Evolutionary conservation across 345 rosid genomes (phyloP).

Genomic region (Arabis hirsuta): DNA sequence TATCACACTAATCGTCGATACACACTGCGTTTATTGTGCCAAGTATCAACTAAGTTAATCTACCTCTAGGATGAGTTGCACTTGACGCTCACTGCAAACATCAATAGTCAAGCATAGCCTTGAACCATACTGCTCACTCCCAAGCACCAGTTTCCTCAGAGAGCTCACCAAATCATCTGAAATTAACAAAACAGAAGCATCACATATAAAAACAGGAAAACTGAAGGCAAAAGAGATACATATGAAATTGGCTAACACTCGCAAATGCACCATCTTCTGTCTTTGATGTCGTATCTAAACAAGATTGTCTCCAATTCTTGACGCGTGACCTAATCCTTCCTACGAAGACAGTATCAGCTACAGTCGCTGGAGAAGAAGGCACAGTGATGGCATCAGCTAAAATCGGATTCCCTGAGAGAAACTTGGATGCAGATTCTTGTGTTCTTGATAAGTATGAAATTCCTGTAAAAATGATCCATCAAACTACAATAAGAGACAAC

Average conservation of each 20-base stretch:
- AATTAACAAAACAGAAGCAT: conserved; percentile 21
- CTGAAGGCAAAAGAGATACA: conserved; percentile 1
- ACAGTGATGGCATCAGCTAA: conserved; percentile 37
- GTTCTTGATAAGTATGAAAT: conserved; percentile 83
- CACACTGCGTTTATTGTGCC: not conserved
- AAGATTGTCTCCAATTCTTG: conserved; percentile 69
- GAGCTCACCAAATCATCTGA: conserved; percentile 65
- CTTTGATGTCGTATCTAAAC: conserved; percentile 42
- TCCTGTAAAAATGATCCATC: conserved; percentile 49
- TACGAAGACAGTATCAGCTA: conserved; percentile 74
- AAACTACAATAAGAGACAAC: not conserved
- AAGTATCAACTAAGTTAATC: conserved; percentile 11
- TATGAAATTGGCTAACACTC: conserved; percentile 36
- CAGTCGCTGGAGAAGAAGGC: conserved; percentile 54
- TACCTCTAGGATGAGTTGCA: conserved; percentile 74
- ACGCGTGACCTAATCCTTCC: conserved; percentile 73
- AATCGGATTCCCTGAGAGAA: conserved; percentile 58
- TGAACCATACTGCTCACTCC: conserved; percentile 62
- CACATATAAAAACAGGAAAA: conserved; percentile 8
- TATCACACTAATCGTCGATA: conserved; percentile 7
- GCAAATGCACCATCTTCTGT: conserved; percentile 57
- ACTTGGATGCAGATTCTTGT: conserved; percentile 73
- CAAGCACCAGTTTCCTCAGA: conserved; percentile 60
- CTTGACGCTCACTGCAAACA: conserved; percentile 87
- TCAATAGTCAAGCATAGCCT: conserved; percentile 80